phyloP scores from a whole-genome alignment of 1,284 basidiomycete genomes.

The Apiotrichum domesticum region DNA sequence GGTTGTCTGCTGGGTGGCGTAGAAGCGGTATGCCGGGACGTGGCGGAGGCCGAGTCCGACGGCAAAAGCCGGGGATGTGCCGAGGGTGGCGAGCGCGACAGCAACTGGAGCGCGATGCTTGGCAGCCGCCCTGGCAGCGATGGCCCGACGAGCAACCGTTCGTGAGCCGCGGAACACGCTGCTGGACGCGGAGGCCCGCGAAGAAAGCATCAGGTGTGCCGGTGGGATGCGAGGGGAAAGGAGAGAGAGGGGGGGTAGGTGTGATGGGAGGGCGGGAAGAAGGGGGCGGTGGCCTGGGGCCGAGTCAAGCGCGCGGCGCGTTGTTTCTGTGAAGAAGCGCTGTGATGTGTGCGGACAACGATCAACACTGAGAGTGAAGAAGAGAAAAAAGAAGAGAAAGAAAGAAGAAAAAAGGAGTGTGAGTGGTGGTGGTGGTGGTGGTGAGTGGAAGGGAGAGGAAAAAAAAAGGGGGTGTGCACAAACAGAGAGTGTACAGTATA shows the following conservation, averaged over 20 bases:
- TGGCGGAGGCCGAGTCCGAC: conserved; percentile 11
- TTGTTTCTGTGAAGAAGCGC: too few relatives aligned
- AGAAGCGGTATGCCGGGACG: conserved; percentile 7
- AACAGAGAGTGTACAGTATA: too few relatives aligned
- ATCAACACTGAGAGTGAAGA: background rate
- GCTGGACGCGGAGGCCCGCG: conserved; percentile 3
- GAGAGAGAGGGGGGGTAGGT: too few relatives aligned
- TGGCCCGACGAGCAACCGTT: background rate
- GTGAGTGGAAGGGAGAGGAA: background rate
- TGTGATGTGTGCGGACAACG: too few relatives aligned
- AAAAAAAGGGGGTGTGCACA: background rate
- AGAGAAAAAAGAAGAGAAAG: background rate
- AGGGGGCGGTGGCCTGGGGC: too few relatives aligned
- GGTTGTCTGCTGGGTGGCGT: conserved; percentile 25
- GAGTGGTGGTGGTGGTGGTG: background rate
- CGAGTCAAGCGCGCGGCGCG: too few relatives aligned
- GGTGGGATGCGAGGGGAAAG: too few relatives aligned
- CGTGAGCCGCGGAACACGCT: conserved; percentile 1
- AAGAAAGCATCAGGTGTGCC: conserved; percentile 6
- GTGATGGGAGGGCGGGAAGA: too few relatives aligned
- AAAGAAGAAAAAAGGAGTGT: background rate
- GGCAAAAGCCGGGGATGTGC: conserved; percentile 4
- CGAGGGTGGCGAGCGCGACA: conserved; percentile 5
- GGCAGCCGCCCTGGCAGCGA: background rate
- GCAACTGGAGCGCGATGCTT: background rate